Percentiles rank a stretch among this genome's conserved stretches.
Conservation (phyloP, 2,329 filamentous ascomycete species). For the Colletotrichum neosansevieriae region DNA sequence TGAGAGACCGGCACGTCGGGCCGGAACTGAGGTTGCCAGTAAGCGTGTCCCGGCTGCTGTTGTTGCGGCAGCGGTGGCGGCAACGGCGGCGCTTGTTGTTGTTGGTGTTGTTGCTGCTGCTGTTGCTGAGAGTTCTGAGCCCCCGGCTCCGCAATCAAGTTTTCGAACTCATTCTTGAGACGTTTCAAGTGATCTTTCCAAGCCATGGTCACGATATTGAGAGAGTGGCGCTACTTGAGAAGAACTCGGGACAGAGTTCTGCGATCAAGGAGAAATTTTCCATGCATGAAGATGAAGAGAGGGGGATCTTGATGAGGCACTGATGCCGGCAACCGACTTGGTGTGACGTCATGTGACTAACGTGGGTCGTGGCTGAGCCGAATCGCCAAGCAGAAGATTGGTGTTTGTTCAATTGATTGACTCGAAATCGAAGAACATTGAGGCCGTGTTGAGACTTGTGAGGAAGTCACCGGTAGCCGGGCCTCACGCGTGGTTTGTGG, state of each 20-base stretch:
- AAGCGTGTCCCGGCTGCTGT: slow-evolving; percentile 46
- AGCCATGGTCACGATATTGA: slow-evolving; percentile 2
- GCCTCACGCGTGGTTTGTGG: no score
- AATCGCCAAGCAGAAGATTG: slow-evolving; percentile 15
- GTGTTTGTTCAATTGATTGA: neutral
- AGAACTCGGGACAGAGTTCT: neutral
- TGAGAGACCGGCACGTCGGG: slow-evolving; percentile 58
- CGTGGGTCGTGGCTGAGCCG: slow-evolving; percentile 23
- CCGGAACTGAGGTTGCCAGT: slow-evolving; percentile 66
- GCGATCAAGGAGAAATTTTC: neutral
- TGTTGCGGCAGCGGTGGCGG: slow-evolving; percentile 15
- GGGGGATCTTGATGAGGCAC: slow-evolving; percentile 2
- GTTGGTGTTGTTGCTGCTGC: slow-evolving; percentile 38
- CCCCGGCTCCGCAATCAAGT: slow-evolving; percentile 47
- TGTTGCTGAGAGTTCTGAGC: slow-evolving; percentile 40
- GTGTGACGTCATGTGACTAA: slow-evolving; percentile 17
- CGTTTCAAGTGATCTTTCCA: slow-evolving; percentile 55
- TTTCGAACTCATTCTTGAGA: slow-evolving; percentile 54
- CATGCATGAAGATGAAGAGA: slow-evolving; percentile 15
- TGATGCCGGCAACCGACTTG: slow-evolving; percentile 5
- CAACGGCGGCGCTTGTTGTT: slow-evolving; percentile 40
- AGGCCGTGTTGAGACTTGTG: no score
- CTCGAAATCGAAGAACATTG: neutral
- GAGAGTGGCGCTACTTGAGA: neutral
- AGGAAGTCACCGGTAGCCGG: neutral